A percentile compares a stretch with the other conserved stretches of the same genome.
phyloP scores from a whole-genome alignment of 1,284 basidiomycete genomes.

The Heterobasidion annosum region DNA sequence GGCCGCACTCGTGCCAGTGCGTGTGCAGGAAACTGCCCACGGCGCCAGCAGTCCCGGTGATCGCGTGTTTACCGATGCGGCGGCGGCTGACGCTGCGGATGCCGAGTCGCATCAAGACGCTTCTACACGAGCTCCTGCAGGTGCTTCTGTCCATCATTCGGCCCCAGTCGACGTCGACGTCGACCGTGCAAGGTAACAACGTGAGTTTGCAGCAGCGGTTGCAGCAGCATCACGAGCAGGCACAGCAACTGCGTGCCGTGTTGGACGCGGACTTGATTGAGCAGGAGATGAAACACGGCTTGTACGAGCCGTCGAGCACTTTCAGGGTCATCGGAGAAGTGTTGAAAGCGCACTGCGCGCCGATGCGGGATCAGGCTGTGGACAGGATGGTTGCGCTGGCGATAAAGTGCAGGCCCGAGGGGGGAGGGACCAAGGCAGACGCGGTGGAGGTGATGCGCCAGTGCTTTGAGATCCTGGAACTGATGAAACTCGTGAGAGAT shows the following conservation, averaged over 20 bases:
- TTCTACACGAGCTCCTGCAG: conserved; percentile 73
- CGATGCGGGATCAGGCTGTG: conserved; percentile 81
- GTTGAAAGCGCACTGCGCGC: conserved; percentile 87
- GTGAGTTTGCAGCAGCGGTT: conserved; percentile 27
- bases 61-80: conserved; percentile 33
- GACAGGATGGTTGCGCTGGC: conserved; percentile 78
- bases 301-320: conserved; percentile 79
- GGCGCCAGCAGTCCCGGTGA: conserved; percentile 30
- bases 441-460: conserved; percentile 72
- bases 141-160: conserved; percentile 81
- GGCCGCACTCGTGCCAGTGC: conserved; percentile 40
- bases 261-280: conserved; percentile 71
- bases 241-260: conserved; percentile 48
- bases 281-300: conserved; percentile 68
- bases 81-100: conserved; percentile 50
- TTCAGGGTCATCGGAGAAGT: conserved; percentile 75
- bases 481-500: conserved; percentile 84
- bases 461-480: conserved; percentile 87
- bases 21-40: conserved; percentile 27
- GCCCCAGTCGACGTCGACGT: conserved; percentile 32
- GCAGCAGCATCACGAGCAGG: conserved; percentile 49
- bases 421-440: conserved; percentile 45
- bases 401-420: conserved; percentile 43
- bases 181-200: conserved; percentile 24
- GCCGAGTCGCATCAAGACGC: conserved; percentile 67